phyloP scores from a whole-genome alignment of 495 filamentous ascomycete species.

The Letharia columbiana region DNA sequence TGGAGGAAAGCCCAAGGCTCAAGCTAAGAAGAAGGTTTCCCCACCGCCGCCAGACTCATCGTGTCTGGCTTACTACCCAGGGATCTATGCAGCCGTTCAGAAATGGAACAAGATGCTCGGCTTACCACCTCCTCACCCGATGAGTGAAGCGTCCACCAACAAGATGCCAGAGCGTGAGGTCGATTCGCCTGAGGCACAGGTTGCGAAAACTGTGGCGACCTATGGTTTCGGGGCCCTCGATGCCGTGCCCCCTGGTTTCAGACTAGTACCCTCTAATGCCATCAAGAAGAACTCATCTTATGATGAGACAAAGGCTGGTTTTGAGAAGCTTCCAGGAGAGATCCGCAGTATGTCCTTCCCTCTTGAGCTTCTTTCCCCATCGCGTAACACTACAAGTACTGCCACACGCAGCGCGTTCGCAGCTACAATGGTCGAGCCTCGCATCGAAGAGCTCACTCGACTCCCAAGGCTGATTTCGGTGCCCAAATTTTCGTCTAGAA shows the following conservation, averaged over 20 bases:
- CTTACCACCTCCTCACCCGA: not conserved
- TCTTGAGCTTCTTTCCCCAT: not conserved
- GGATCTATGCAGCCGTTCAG: not conserved
- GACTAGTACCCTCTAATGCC: no score
- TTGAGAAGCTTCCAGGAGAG: slow-evolving; percentile 32
- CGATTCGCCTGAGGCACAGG: not conserved
- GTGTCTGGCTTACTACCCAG: not conserved
- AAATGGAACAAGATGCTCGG: slow-evolving; percentile 4
- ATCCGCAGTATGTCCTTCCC: slow-evolving; percentile 24
- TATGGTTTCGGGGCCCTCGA: no score
- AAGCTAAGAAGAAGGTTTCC: not conserved
- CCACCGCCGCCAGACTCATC: slow-evolving; percentile 2
- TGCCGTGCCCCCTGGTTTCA: no score
- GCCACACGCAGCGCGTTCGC: not conserved
- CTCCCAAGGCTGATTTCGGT: not conserved
- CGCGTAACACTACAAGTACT: not conserved
- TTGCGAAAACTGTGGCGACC: not conserved
- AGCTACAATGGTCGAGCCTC: not conserved
- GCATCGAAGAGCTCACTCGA: not conserved
- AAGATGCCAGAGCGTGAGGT: not conserved
- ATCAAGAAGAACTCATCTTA: slow-evolving; percentile 7
- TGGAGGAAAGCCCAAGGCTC: not conserved
- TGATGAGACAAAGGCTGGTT: slow-evolving; percentile 25
- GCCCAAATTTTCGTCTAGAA: no score
- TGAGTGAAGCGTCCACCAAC: not conserved